Percentiles rank a stretch among this genome's conserved stretches.
These are phyloP conservation scores for Sordariomycetes sp. DNA, from an alignment of 2,329 filamentous ascomycete genomes.

Conservation along the genomic window DNA sequence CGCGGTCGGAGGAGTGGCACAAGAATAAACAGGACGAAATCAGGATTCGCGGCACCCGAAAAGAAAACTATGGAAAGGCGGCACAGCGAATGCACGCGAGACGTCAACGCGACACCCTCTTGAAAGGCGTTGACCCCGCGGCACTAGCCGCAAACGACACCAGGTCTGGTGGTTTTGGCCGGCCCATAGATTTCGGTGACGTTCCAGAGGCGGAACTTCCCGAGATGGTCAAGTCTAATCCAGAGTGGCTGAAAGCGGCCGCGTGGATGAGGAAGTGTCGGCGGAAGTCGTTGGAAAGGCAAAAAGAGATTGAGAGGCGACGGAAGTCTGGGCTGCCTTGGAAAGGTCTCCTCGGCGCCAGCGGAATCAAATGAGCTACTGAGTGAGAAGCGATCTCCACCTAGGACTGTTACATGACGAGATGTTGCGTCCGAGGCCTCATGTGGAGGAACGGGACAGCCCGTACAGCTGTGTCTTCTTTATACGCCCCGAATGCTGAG, in stretches of 20 bases:
- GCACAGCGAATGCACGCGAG: slow-evolving; percentile 21
- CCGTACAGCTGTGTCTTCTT: background rate
- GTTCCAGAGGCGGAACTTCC: slow-evolving; percentile 26
- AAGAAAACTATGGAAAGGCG: slow-evolving; percentile 34
- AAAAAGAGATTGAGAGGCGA: background rate
- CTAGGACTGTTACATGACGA: background rate
- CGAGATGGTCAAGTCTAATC: slow-evolving; percentile 26
- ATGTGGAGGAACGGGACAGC: background rate
- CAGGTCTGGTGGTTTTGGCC: slow-evolving; percentile 13
- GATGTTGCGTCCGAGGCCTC: background rate
- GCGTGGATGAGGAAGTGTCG: slow-evolving; percentile 20
- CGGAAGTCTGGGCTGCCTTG: background rate
- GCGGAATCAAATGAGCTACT: background rate
- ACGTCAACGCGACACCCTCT: slow-evolving; percentile 10
- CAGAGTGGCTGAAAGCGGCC: slow-evolving; percentile 28
- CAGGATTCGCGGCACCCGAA: slow-evolving; percentile 29
- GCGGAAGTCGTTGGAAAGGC: slow-evolving; percentile 4
- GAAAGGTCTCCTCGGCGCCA: background rate
- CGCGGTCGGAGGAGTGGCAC: slow-evolving; percentile 30
- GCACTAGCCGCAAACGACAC: slow-evolving; percentile 6
- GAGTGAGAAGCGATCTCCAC: background rate
- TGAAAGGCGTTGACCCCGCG: slow-evolving; percentile 6
- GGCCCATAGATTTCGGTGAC: slow-evolving; percentile 21
- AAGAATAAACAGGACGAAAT: slow-evolving; percentile 35
- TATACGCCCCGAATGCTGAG: background rate